These are phyloP conservation scores for Trametes cingulata DNA, from an alignment of 768 basidiomycete species.

Conservation along the genomic window DNA sequence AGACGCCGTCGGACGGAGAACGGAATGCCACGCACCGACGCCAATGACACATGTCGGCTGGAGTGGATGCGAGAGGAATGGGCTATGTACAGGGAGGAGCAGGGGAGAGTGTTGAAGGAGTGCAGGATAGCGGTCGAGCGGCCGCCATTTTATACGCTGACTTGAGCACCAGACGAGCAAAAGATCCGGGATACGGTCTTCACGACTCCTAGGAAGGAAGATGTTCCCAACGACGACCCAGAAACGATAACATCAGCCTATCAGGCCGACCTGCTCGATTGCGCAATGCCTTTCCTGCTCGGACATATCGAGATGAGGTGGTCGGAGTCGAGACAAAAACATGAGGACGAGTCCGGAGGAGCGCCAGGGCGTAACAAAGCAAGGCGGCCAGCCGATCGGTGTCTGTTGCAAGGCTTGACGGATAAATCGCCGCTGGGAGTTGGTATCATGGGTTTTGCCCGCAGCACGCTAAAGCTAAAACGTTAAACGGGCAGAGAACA, in stretches of 20 bases:
- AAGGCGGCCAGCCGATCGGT: slow-evolving; percentile 27
- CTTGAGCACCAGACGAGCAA: slow-evolving; percentile 11
- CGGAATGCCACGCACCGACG: slow-evolving; percentile 53
- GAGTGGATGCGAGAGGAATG: slow-evolving; percentile 20
- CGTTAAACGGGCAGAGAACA: slow-evolving; percentile 26
- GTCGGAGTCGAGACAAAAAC: slow-evolving; percentile 29
- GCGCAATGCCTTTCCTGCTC: slow-evolving; percentile 26
- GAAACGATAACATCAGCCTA: slow-evolving; percentile 34
- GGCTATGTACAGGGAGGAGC: slow-evolving; percentile 26
- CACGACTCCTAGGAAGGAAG: slow-evolving; percentile 2
- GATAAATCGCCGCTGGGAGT: slow-evolving; percentile 3
- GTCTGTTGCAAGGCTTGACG: slow-evolving; percentile 15
- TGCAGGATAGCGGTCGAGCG: slow-evolving; percentile 9
- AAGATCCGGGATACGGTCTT: slow-evolving; percentile 22
- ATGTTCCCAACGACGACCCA: slow-evolving; percentile 17
- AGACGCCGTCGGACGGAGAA: slow-evolving; percentile 17
- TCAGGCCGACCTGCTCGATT: slow-evolving; percentile 26
- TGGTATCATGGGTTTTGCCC: slow-evolving; percentile 22
- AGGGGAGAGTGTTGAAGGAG: slow-evolving; percentile 19
- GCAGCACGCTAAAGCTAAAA: slow-evolving; percentile 35
- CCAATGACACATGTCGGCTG: slow-evolving; percentile 62
- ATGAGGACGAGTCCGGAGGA: slow-evolving; percentile 26
- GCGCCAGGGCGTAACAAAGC: slow-evolving; percentile 11
- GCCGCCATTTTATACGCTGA: slow-evolving; percentile 29
- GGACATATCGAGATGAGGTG: slow-evolving; percentile 33